Conservation (phyloP, 805 yeast genomes). For the Wickerhamia fluorescens region DNA sequence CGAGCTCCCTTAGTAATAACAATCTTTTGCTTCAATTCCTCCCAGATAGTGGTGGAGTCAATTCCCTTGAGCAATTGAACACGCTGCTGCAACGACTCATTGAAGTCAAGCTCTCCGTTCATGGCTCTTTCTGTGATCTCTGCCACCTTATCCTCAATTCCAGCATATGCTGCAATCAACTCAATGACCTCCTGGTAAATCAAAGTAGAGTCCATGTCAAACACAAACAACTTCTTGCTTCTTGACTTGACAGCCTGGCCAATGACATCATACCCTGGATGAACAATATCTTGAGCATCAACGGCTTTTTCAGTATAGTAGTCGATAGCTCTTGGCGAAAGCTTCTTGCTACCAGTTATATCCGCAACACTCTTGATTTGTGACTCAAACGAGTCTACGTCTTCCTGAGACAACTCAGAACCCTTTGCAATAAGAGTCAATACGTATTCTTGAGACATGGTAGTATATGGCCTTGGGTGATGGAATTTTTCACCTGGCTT, state of each 20-base stretch:
- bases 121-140: conserved; percentile 88
- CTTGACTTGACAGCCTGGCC: conserved; percentile 22
- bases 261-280: conserved; percentile 20
- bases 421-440: conserved; percentile 15
- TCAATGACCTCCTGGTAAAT: conserved; percentile 97
- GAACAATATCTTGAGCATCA: too few relatives aligned
- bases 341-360: conserved; percentile 2
- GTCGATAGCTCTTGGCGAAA: conserved; percentile 15
- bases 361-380: not conserved
- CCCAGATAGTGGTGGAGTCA: conserved; percentile 66
- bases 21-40: conserved; percentile 62
- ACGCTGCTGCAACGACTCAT: conserved; percentile 67
- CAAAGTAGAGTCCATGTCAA: conserved; percentile 97
- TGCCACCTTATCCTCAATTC: conserved; percentile 80
- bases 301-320: too few relatives aligned
- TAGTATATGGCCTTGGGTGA: too few relatives aligned
- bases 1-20: conserved; percentile 79
- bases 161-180: conserved; percentile 89
- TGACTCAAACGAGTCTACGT: conserved; percentile 4
- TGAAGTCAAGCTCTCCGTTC: conserved; percentile 95
- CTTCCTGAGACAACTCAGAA: conserved; percentile 3
- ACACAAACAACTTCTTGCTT: conserved; percentile 60
- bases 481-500: too few relatives aligned
- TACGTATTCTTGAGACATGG: conserved; percentile 8
- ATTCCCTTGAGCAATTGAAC: conserved; percentile 81